Percentiles rank a stretch among this genome's conserved stretches.
phyloP scores from a whole-genome alignment of 441 rosid genomes.

The Isatis lusitanica region DNA sequence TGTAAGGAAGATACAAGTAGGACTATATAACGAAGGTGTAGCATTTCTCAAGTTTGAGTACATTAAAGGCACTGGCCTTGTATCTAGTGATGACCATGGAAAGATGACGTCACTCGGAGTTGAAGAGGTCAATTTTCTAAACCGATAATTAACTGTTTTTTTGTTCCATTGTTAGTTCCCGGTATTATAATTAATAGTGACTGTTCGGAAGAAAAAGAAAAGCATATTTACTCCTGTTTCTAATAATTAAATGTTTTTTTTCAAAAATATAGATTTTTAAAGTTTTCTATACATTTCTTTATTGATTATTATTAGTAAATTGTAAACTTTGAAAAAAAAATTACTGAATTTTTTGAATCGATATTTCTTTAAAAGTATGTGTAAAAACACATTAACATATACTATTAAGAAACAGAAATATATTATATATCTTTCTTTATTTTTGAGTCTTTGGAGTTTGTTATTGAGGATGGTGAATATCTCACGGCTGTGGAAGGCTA shows the following conservation, averaged over 20 bases:
- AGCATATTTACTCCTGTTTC: too few species aligned
- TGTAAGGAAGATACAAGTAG: constrained; percentile 22
- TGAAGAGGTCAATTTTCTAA: constrained; percentile 18
- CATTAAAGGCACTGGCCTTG: background rate
- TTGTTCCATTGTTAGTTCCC: background rate
- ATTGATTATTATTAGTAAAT: too few species aligned
- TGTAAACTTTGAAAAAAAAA: too few species aligned
- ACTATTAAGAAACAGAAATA: too few species aligned
- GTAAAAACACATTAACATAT: too few species aligned
- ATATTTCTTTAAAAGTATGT: too few species aligned
- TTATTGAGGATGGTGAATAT: constrained; percentile 32
- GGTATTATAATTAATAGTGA: background rate
- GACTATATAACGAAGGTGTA: constrained; percentile 23
- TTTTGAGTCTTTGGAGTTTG: constrained; percentile 19
- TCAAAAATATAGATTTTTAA: too few species aligned
- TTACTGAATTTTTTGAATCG: too few species aligned
- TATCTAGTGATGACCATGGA: constrained; percentile 22
- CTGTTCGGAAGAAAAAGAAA: too few species aligned
- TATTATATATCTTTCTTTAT: background rate
- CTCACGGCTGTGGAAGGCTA: constrained; percentile 12
- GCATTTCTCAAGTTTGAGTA: constrained; percentile 28
- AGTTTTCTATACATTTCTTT: too few species aligned
- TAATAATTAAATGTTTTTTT: too few species aligned
- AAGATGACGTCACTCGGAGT: constrained; percentile 25
- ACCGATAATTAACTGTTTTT: background rate